Evolutionary conservation across 257 asterid species (phyloP), one percentile per base, ranked within the genome.

Genomic region (Galeopsis tetrahit): DNA sequence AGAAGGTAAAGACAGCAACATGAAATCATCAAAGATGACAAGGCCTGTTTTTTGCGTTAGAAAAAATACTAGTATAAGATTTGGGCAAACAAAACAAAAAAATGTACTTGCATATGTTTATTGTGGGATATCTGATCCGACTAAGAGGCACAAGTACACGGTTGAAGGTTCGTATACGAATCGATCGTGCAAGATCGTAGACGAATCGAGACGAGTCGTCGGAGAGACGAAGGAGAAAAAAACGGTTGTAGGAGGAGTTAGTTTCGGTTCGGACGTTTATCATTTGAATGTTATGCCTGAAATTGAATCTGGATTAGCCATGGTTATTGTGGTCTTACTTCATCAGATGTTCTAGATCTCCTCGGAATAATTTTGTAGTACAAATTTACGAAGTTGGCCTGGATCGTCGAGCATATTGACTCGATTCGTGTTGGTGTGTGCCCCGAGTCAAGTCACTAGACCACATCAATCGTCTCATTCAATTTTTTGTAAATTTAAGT

Each of bases 141-240:
- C 28, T 21, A 81, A 79, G 79, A 79, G 89, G 39, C 31, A 44
- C 31, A 75, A 68, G 6, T 85, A 89, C 33, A 76, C 65, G 34
- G 73, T 91, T 3, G 90, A 87, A 79, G 97, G 97, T 0, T 91
- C 97, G 2, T 91, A 87, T 28, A 63, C 36, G 7, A 74, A 82
- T 57, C 83, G 93, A 53, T 79, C 90, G 34, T 91, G 95, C 79
- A 89, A 77, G 78, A 75, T 91, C 10, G 35, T 87, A 62, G 95
- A 89, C 34, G 91, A 75, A 44, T 82, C 93, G 7, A 78, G 84
- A 65, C 79, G 71, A 36, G 80, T 85, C 1, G 89, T 87, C 2
- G 90, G 85, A 0, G 97, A 91, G 86, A 85, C 89, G 46, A 91
- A 76, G 91, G 86, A 67, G 86, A 91, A 91, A 71, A 83, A 85